Percentiles rank a stretch among this genome's conserved stretches.
Evolutionary conservation across 2,329 filamentous ascomycete species (phyloP).

Genomic region (Trichoderma sp.): DNA sequence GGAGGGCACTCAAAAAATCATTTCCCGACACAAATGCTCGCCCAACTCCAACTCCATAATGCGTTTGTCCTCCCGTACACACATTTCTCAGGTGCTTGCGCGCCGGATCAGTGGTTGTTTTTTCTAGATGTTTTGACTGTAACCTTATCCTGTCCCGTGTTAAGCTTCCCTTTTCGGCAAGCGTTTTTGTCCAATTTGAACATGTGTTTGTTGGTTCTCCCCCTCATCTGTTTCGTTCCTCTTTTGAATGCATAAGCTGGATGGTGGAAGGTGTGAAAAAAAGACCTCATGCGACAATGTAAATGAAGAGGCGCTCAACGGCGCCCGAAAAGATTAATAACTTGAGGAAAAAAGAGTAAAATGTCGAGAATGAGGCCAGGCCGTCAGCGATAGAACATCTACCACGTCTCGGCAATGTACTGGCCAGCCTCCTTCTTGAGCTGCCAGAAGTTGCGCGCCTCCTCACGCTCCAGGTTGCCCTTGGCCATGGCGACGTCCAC

Average conservation of each 20-base stretch:
- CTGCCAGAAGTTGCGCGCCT: constrained; percentile 85
- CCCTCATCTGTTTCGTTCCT: not conserved
- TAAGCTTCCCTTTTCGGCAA: not conserved
- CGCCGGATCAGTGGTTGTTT: not conserved
- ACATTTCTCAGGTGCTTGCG: not conserved
- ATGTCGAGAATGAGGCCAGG: not conserved
- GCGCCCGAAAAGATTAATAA: not conserved
- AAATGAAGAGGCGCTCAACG: not conserved
- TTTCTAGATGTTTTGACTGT: not conserved
- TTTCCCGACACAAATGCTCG: not conserved
- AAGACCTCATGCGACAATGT: not conserved
- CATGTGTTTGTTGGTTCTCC: not conserved
- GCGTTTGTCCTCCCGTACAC: not conserved
- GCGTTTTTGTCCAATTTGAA: not conserved
- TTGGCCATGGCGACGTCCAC: constrained; percentile 91
- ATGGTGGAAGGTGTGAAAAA: not conserved
- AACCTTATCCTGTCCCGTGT: not conserved
- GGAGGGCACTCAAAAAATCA: not conserved
- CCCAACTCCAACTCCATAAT: constrained; percentile 9
- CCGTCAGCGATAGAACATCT: constrained; percentile 16
- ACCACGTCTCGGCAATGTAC: constrained; percentile 87
- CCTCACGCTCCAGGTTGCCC: constrained; percentile 79
- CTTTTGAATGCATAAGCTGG: not conserved
- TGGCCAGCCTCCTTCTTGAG: constrained; percentile 90
- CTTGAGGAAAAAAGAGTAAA: not conserved